A percentile compares a stretch with the other conserved stretches of the same genome.
Evolutionary conservation across 202 grass and related monocot species (phyloP).

Genomic region (Panicum virgatum): DNA sequence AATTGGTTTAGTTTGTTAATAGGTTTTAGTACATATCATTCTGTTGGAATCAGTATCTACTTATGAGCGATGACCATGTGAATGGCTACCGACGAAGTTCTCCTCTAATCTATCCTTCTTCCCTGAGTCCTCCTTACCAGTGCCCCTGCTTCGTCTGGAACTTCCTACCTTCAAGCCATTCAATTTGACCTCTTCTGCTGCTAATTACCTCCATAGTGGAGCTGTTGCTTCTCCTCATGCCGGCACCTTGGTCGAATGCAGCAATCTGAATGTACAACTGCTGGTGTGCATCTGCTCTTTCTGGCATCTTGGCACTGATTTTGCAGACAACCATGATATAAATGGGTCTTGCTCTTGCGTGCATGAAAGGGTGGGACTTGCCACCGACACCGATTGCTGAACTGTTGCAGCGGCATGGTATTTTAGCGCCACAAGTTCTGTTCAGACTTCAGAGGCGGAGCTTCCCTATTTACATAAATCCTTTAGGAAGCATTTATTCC

Average conservation of each 20-base stretch:
- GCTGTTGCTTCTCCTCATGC: neutral
- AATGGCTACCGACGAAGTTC: neutral
- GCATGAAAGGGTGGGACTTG: no score
- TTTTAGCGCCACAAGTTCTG: no score
- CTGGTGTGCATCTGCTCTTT: neutral
- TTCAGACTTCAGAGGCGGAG: no score
- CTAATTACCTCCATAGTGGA: neutral
- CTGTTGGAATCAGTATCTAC: neutral
- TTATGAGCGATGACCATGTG: neutral
- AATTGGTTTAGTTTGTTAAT: neutral
- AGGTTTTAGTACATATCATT: neutral
- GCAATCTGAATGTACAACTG: neutral
- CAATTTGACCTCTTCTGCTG: no score
- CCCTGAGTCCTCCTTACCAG: neutral
- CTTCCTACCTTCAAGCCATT: no score
- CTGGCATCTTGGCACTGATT: neutral
- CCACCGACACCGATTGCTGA: neutral
- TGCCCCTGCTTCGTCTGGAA: neutral
- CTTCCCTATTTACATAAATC: no score
- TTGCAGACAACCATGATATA: no score
- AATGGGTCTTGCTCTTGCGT: neutral
- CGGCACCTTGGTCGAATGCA: neutral
- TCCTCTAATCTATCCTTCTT: neutral
- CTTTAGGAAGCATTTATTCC: no score
- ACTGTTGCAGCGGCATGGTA: no score